Percentiles rank a stretch among this genome's conserved stretches.
Conservation (phyloP, 768 basidiomycete genomes). For the Lactifluus volemus region DNA sequence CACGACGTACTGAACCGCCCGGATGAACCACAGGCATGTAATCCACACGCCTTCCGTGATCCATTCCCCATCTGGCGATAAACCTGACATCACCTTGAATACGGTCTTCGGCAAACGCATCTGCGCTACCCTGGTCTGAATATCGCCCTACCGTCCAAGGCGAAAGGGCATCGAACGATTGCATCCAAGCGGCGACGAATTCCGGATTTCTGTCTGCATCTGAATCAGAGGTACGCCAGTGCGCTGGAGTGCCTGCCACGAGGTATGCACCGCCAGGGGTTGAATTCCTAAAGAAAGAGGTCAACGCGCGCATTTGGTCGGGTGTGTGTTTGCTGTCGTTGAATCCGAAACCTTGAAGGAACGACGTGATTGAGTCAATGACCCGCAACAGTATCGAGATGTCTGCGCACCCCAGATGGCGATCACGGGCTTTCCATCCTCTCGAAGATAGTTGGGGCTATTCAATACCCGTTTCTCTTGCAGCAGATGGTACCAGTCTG, state of each 20-base stretch:
- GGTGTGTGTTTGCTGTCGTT: slow-evolving; percentile 54
- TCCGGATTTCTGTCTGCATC: slow-evolving; percentile 64
- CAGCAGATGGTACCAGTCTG: slow-evolving; percentile 69
- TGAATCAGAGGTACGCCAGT: slow-evolving; percentile 64
- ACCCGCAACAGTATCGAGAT: neutral
- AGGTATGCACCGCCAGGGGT: slow-evolving; percentile 72
- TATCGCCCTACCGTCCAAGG: slow-evolving; percentile 81
- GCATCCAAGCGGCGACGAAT: slow-evolving; percentile 61
- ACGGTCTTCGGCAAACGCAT: slow-evolving; percentile 50
- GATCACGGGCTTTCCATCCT: slow-evolving; percentile 62
- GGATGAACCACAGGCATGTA: slow-evolving; percentile 82
- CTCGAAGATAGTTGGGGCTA: slow-evolving; percentile 64
- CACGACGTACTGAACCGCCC: slow-evolving; percentile 64
- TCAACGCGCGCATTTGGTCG: slow-evolving; percentile 44
- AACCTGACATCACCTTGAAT: slow-evolving; percentile 58
- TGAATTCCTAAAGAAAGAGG: slow-evolving; percentile 46
- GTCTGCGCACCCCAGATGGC: slow-evolving; percentile 53
- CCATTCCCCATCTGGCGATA: slow-evolving; percentile 34
- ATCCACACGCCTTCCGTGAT: slow-evolving; percentile 45
- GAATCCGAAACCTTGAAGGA: slow-evolving; percentile 57
- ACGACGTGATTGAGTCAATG: neutral
- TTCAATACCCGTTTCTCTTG: slow-evolving; percentile 52
- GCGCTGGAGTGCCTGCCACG: slow-evolving; percentile 58
- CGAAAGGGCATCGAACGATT: slow-evolving; percentile 71
- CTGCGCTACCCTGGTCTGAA: slow-evolving; percentile 49